Conservation (phyloP, 345 rosid species). For the Orychophragmus violaceus region DNA sequence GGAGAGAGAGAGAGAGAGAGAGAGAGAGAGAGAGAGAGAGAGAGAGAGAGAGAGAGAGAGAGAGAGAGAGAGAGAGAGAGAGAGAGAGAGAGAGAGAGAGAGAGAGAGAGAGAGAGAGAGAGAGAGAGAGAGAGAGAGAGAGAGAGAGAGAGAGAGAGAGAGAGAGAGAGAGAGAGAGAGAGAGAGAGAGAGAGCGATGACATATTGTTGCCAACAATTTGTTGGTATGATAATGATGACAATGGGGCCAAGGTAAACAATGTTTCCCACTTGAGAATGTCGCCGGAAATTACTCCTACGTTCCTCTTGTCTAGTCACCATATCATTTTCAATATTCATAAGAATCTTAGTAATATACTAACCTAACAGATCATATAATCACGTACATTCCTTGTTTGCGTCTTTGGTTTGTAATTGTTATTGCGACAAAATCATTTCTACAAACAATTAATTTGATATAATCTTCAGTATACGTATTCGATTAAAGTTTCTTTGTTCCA, state of each 20-base stretch:
- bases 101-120: too few relatives aligned
- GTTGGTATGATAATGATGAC: too few relatives aligned
- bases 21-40: too few relatives aligned
- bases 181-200: too few relatives aligned
- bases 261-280: slow-evolving; percentile 26
- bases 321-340: neutral
- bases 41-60: too few relatives aligned
- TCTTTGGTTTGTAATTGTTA: neutral
- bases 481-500: neutral
- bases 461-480: neutral
- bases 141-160: too few relatives aligned
- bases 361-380: neutral
- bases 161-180: too few relatives aligned
- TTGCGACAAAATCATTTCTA: neutral
- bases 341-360: neutral
- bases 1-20: slow-evolving; percentile 9
- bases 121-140: too few relatives aligned
- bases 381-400: neutral
- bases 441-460: neutral
- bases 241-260: slow-evolving; percentile 23
- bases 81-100: too few relatives aligned
- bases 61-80: too few relatives aligned
- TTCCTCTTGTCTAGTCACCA: neutral
- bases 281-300: slow-evolving; percentile 23
- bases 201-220: too few relatives aligned